Base-by-base conservation (phyloP, 1,284 basidiomycete species). In the Filobasidium uniguttulatum region DNA sequence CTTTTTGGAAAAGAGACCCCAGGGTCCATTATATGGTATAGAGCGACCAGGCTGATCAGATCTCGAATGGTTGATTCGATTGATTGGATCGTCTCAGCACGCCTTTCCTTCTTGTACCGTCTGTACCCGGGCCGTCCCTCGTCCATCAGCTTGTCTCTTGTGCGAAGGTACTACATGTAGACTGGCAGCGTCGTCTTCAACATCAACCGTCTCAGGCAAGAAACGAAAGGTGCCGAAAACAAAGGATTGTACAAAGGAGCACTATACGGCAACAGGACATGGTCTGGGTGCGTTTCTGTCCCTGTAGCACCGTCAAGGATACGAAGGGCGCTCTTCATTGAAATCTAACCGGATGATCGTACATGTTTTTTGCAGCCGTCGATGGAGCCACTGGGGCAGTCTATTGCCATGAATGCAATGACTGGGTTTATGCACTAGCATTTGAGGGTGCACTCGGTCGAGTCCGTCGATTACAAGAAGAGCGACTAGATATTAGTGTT, bases 361-460 rank as follows among this genome's bases (percentile, higher is more conserved):
- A n/a, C n/a, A n/a, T n/a, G n/a, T n/a, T n/a, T 10, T 31, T 26
- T 31, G 25, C 55, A 82, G 81, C 75, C 50, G 72, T 74, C 19
- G 80, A 82, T 58, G 69, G 75, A 2, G 71, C 71, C 35, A 72
- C 78, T 0, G 81, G 80, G 2, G 67, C 72, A 1, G 68, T 82
- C 4, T 82, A 73, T 59, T 82, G 80, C 59, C 59, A 65, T 9
- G 67, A 69, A 34, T 82, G 80, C 61, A 71, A 77, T 46, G 79
- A 82, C 59, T 75, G 78, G 48, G 69, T 79, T 29, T 76, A 77
- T 45, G 68, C 78, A 50, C 61, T 70, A 25, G 59, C 59, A 1
- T 65, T 81, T 35, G 73, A 74, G 38, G 56, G 60, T 0, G 53
- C 72, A 6, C 68, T 72, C 54, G 63, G 68, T 17, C 59, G 65